Percentiles rank a stretch among this genome's conserved stretches.
These are phyloP conservation scores for Cinnamomum micranthum DNA, from an alignment of 164 flowering plant genomes.

Conservation along the genomic window DNA sequence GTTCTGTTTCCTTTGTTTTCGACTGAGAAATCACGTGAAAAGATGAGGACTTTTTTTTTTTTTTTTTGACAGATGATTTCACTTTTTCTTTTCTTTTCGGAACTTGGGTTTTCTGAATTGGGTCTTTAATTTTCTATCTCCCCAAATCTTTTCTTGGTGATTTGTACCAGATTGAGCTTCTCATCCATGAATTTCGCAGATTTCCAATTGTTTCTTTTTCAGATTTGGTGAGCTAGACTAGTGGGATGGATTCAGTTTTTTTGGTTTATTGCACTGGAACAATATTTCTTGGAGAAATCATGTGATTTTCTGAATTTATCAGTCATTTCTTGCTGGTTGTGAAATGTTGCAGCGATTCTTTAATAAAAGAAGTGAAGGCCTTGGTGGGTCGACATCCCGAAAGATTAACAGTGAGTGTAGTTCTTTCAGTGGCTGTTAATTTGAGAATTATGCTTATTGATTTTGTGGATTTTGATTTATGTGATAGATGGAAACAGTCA, in stretches of 20 bases:
- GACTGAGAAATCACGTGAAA: background rate
- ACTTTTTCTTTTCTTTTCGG: background rate
- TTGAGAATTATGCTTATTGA: background rate
- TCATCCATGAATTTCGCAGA: background rate
- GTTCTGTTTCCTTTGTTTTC: background rate
- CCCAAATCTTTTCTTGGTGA: background rate
- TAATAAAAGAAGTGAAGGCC: conserved; percentile 57
- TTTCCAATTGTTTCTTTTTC: background rate
- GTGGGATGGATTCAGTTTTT: background rate
- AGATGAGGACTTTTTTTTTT: too few relatives aligned
- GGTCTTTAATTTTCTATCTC: background rate
- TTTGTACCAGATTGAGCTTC: background rate
- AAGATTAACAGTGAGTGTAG: conserved; percentile 52
- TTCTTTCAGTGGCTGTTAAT: background rate
- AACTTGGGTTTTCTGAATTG: background rate
- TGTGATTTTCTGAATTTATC: background rate
- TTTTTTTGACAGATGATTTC: too few relatives aligned
- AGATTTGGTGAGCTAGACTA: background rate
- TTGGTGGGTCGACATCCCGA: conserved; percentile 80
- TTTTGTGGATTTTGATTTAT: conserved; percentile 3
- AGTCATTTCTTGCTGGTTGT: background rate
- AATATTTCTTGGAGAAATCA: background rate
- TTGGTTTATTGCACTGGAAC: too few relatives aligned
- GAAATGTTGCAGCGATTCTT: conserved; percentile 49
- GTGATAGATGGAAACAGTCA: conserved; percentile 60